A percentile compares a stretch with the other conserved stretches of the same genome.
Evolutionary conservation across 2,329 filamentous ascomycete species (phyloP).

Genomic region (Daldinia sp.): DNA sequence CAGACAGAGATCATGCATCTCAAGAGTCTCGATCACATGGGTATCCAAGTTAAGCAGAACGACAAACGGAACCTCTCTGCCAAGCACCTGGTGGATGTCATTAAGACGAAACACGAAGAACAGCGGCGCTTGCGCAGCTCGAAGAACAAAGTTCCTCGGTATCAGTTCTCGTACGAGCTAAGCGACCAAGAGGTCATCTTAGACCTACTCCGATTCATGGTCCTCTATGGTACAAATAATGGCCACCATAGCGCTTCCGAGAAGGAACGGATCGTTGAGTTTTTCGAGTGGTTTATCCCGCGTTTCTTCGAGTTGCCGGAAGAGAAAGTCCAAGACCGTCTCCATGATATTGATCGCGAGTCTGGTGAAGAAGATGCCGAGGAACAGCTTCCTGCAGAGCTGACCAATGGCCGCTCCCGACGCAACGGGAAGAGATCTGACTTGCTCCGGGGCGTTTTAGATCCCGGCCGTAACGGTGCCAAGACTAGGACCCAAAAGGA

Average conservation of each 20-base stretch:
- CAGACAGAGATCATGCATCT: constrained; percentile 96
- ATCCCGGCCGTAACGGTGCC: constrained; percentile 76
- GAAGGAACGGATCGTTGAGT: constrained; percentile 76
- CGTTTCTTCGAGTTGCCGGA: constrained; percentile 79
- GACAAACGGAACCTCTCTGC: constrained; percentile 93
- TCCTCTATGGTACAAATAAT: constrained; percentile 71
- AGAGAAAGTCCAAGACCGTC: constrained; percentile 71
- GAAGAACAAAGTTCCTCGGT: constrained; percentile 67
- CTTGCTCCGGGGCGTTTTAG: constrained; percentile 85
- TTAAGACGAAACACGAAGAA: constrained; percentile 93
- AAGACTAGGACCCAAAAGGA: constrained; percentile 77
- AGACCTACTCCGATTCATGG: constrained; percentile 68
- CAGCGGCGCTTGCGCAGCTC: constrained; percentile 76
- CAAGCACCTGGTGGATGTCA: constrained; percentile 88
- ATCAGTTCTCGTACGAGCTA: constrained; percentile 81
- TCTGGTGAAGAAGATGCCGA: constrained; percentile 82
- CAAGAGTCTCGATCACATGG: constrained; percentile 96
- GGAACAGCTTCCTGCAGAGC: constrained; percentile 74
- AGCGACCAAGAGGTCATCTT: constrained; percentile 73
- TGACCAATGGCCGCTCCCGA: constrained; percentile 72
- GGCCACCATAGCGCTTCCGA: constrained; percentile 76
- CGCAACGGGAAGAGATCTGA: constrained; percentile 81
- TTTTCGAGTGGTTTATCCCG: constrained; percentile 79
- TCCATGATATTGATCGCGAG: constrained; percentile 73
- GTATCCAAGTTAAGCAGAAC: constrained; percentile 83